Base-by-base conservation (phyloP, 148 eudicot genomes). In the Silene uniflora region DNA sequence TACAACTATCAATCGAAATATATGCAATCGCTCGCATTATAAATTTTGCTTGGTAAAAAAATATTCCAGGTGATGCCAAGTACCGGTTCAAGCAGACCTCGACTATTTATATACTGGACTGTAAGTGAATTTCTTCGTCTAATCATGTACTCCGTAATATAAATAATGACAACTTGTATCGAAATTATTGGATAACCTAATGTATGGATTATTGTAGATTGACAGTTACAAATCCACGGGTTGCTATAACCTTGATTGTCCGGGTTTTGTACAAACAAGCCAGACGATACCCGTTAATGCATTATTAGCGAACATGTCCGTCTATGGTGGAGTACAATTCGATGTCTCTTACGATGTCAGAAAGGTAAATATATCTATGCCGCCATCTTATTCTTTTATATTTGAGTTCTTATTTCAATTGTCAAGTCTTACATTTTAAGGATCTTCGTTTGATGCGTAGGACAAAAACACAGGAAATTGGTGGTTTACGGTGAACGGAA, bases 141-240 rank as follows among this genome's bases (percentile, higher is more conserved):
- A 59, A 68, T 17, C 21, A 8, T 1, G 32, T 29, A 29, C 32
- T 1, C 2, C 1, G 32, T 29, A 29, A 1, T 29, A 29, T 29
- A 29, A 29, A 1, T 29, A 1, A 29, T 29, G 12, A 68, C 19
- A 10, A 3, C 23, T 67, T 8, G 9, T 14, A 65, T 65, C 17
- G 1, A 65, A 32, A 7, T 10, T 65, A 65, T 27, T 7, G 16
- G 44, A 23, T 14, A 2, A 13, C 23, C 1, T 16, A 9, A 71
- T 52, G n/a, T n/a, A n/a, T n/a, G n/a, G n/a, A n/a, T 7, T 9
- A 3, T 71, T 71, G 24, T 17, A 71, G 73, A 54, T 8, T 4
- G 73, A 71, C 22, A 6, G 18, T 9, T 71, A 71, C 62, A 12
- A 23, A 12, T 5, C 10, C 42, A 71, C 73, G 42, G 73, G 73